Evolutionary conservation across 78 protist genomes (phyloP), one percentile per base, ranked within the genome.

Genomic region (Dictyostelium brefeldianum): DNA sequence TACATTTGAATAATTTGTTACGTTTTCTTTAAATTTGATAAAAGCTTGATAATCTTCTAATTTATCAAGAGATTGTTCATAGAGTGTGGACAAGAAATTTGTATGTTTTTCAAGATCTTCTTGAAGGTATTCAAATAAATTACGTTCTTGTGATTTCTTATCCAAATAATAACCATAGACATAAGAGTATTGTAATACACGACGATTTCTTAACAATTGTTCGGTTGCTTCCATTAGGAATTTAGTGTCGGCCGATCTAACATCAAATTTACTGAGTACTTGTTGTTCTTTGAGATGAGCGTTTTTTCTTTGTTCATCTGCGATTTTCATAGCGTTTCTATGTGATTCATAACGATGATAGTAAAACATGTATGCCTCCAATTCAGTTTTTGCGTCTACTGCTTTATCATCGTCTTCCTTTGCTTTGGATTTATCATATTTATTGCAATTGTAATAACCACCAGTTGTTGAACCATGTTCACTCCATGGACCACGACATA

Each of bases 401-500:
- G 97, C 97, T 81, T 93, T 89, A 9, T 89, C 92, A 80, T 95
- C 96, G 11, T 96, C 97, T 29, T 92, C 91, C n/a, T 95, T 96
- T 2, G 96, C 96, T 47, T 81, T 79, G 8, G 90, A 78, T 67
- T 74, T 84, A 65, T 96, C 97, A 59, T 96, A 96, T 71, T 90
- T 89, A 80, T 92, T 96, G 75, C 97, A 96, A 29, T 79, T 89
- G 90, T 96, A 96, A 62, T 96, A 96, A 17, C 97, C 97, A 57
- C 97, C 97, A 27, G 97, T 95, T 59, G 80, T 73, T 15, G 96
- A 73, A 48, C 97, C 97, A 75, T 96, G 97, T 71, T 94, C 95
- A 11, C 83, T 78, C 97, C 97, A 96, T 25, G 96, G 95, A 12
- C 97, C 97, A 46, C 96, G 70, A 57, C 97, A 96, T 62, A 96